A percentile compares a stretch with the other conserved stretches of the same genome.
These are phyloP conservation scores for Cladosporium sphaerospermum DNA, from an alignment of 2,329 filamentous ascomycete species.

Conservation along the genomic window DNA sequence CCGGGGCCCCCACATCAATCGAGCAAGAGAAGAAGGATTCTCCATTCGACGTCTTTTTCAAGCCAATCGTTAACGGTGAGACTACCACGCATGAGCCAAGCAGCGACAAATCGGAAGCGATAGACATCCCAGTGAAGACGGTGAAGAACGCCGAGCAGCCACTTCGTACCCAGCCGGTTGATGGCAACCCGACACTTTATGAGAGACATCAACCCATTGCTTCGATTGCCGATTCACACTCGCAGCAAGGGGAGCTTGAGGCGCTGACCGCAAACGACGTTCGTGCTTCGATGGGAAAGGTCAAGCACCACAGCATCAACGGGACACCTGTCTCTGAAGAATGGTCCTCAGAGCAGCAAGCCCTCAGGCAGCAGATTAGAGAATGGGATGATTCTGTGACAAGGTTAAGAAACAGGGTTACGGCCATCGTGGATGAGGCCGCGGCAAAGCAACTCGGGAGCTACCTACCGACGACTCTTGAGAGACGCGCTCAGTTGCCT, in stretches of 20 bases:
- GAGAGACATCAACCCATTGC: too few species aligned
- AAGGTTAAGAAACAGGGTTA: background rate
- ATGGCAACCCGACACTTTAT: background rate
- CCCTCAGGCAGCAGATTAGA: constrained; percentile 7
- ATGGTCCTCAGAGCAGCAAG: constrained; percentile 5
- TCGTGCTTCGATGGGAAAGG: constrained; percentile 39
- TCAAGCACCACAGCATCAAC: background rate
- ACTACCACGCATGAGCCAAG: background rate
- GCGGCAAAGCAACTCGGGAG: background rate
- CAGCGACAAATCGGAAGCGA: background rate
- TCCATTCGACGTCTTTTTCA: background rate
- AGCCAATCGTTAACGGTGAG: background rate
- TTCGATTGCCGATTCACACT: background rate
- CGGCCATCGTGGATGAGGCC: constrained; percentile 3
- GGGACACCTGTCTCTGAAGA: background rate
- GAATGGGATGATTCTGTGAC: constrained; percentile 9
- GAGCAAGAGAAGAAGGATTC: background rate
- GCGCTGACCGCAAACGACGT: constrained; percentile 36
- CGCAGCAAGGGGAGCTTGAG: constrained; percentile 31
- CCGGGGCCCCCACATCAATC: background rate
- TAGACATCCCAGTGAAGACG: background rate
- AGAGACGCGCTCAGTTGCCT: background rate
- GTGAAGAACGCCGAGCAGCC: background rate
- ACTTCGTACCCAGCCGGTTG: background rate
- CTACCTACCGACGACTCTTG: constrained; percentile 1